A percentile compares a stretch with the other conserved stretches of the same genome.
phyloP scores from a whole-genome alignment of 2,329 filamentous ascomycete species.

The Aspergillus sp. region DNA sequence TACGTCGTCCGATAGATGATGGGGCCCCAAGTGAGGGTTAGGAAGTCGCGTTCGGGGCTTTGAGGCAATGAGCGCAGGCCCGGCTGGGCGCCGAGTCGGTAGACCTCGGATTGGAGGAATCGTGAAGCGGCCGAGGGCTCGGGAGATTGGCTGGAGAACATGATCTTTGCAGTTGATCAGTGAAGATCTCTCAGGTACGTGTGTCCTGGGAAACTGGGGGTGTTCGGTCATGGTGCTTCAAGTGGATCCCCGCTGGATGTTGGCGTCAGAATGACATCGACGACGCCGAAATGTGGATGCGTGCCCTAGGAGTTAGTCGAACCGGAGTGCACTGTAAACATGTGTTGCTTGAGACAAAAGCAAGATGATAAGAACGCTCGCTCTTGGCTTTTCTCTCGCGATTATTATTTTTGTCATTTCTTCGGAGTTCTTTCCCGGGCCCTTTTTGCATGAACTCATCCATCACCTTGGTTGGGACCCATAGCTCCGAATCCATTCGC shows the following conservation, averaged over 20 bases:
- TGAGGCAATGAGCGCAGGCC: constrained; percentile 27
- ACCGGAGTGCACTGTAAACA: neutral
- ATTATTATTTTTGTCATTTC: neutral
- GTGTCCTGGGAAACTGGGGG: neutral
- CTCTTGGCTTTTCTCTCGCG: neutral
- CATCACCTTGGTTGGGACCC: neutral
- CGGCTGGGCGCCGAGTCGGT: constrained; percentile 23
- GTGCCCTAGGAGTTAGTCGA: neutral
- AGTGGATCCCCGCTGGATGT: no score
- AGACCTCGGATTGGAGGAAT: constrained; percentile 30
- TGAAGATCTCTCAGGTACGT: neutral
- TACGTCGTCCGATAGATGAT: constrained; percentile 30
- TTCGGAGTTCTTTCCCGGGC: neutral
- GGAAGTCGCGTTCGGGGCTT: constrained; percentile 28
- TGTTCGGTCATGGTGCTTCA: neutral
- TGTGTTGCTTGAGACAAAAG: neutral
- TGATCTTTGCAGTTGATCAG: neutral
- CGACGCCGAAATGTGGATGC: neutral
- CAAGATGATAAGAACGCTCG: neutral
- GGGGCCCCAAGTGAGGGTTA: constrained; percentile 31
- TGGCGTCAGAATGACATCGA: constrained; percentile 9
- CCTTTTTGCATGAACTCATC: neutral
- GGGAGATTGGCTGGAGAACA: constrained; percentile 4
- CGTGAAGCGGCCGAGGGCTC: constrained; percentile 17
- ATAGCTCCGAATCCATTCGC: neutral